phyloP scores from a whole-genome alignment of 1,284 basidiomycete genomes.

The Gomphus sp. region DNA sequence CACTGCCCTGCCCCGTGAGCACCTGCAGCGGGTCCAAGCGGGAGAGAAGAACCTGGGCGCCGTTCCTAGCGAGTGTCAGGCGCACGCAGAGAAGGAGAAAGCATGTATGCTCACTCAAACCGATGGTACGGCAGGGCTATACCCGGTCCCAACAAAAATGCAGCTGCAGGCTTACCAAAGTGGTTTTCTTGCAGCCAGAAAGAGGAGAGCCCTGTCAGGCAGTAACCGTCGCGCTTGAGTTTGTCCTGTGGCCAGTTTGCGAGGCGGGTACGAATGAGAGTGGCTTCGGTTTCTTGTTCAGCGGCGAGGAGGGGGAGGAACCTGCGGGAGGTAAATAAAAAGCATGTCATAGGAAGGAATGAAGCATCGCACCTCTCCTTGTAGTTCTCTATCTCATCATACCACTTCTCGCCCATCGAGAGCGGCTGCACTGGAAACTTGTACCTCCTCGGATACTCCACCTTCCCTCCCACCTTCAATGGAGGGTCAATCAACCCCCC shows the following conservation, averaged over 20 bases:
- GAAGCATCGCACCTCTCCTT: background rate
- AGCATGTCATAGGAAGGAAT: background rate
- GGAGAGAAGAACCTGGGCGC: constrained; percentile 56
- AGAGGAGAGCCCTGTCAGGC: constrained; percentile 50
- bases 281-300: constrained; percentile 58
- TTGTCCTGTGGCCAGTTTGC: constrained; percentile 52
- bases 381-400: constrained; percentile 4
- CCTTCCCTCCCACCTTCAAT: background rate
- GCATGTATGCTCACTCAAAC: constrained; percentile 44
- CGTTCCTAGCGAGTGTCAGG: constrained; percentile 35
- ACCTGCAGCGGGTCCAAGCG: constrained; percentile 50
- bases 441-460: background rate
- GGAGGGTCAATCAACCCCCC: constrained; percentile 8
- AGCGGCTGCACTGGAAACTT: background rate
- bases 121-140: constrained; percentile 46
- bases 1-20: constrained; percentile 42
- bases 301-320: constrained; percentile 53
- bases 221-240: constrained; percentile 60
- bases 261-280: constrained; percentile 49
- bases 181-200: constrained; percentile 56
- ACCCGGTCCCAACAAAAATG: constrained; percentile 51
- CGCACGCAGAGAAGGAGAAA: background rate
- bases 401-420: background rate
- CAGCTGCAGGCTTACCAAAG: constrained; percentile 53
- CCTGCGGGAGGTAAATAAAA: constrained; percentile 25